A percentile compares a stretch with the other conserved stretches of the same genome.
phyloP scores from a whole-genome alignment of 2,329 filamentous ascomycete genomes.

The Sporothrix sp. region DNA sequence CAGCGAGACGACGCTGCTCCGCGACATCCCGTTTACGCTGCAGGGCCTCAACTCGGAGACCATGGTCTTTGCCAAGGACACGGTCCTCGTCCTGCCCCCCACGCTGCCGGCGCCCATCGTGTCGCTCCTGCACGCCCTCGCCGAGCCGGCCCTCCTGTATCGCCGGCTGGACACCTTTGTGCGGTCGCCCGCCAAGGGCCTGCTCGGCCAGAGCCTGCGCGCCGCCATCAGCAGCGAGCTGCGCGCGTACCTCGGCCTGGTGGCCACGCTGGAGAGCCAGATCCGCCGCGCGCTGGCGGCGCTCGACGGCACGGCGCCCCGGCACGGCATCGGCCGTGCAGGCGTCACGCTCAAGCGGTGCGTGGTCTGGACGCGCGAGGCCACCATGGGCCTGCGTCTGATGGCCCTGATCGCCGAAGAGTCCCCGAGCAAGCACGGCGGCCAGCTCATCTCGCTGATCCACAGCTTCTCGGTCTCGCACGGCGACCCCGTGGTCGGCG shows the following conservation, averaged over 20 bases:
- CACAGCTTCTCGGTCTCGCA: constrained; percentile 89
- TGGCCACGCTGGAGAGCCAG: constrained; percentile 86
- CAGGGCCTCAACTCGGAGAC: constrained; percentile 86
- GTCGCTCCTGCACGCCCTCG: constrained; percentile 77
- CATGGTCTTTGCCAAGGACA: constrained; percentile 61
- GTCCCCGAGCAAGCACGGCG: constrained; percentile 68
- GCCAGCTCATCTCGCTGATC: constrained; percentile 86
- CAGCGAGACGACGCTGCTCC: constrained; percentile 55
- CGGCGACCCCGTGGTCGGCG: constrained; percentile 87
- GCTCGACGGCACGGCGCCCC: constrained; percentile 57
- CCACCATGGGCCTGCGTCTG: constrained; percentile 85
- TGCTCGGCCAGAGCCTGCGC: constrained; percentile 86
- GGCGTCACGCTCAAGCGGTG: constrained; percentile 92
- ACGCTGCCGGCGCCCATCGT: constrained; percentile 76
- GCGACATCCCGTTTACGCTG: constrained; percentile 83
- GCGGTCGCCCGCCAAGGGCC: constrained; percentile 66
- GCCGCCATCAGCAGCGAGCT: constrained; percentile 79
- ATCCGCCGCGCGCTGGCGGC: constrained; percentile 72
- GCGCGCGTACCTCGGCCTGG: constrained; percentile 77
- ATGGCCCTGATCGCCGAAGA: constrained; percentile 94
- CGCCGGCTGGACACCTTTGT: constrained; percentile 71
- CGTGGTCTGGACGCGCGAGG: constrained; percentile 93
- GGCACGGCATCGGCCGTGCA: constrained; percentile 67
- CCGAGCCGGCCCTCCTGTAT: constrained; percentile 91
- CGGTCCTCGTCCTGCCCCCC: constrained; percentile 63